phyloP scores from a whole-genome alignment of 768 basidiomycete genomes.

The Boletus speciosus region DNA sequence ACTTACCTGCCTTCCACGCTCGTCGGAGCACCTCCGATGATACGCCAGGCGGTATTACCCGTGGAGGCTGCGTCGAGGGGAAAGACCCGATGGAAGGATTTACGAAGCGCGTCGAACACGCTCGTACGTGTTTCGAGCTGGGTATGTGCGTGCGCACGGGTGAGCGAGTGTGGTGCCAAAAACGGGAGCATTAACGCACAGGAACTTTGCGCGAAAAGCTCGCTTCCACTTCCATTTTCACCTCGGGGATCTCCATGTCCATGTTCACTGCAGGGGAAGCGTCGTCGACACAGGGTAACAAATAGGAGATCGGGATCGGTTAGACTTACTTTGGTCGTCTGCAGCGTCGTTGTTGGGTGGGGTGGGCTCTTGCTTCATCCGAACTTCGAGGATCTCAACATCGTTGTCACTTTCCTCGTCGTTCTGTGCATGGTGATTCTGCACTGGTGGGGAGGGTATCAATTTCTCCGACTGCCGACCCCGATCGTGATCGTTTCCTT shows the following conservation, averaged over 20 bases:
- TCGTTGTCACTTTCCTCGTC: conserved; percentile 2
- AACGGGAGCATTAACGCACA: conserved; percentile 19
- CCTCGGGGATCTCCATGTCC: conserved; percentile 25
- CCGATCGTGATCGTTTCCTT: not conserved
- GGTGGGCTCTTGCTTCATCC: not conserved
- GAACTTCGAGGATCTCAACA: conserved; percentile 12
- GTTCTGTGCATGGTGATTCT: not conserved
- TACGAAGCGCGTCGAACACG: conserved; percentile 39
- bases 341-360: not conserved
- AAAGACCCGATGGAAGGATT: conserved; percentile 32
- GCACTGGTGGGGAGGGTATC: not conserved
- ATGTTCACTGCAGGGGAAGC: not conserved
- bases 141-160: not conserved
- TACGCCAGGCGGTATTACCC: conserved; percentile 26
- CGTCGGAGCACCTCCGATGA: conserved; percentile 12
- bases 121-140: conserved; percentile 37
- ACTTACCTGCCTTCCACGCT: conserved; percentile 24
- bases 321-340: not conserved
- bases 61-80: conserved; percentile 3
- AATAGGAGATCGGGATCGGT: too few species aligned
- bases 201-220: conserved; percentile 42
- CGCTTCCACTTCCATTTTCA: conserved; percentile 37
- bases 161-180: not conserved
- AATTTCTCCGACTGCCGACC: not conserved
- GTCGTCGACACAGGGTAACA: not conserved